Percentiles rank a stretch among this genome's conserved stretches.
Conservation (phyloP, 495 filamentous ascomycete genomes). For the Penicillium antarcticum region DNA sequence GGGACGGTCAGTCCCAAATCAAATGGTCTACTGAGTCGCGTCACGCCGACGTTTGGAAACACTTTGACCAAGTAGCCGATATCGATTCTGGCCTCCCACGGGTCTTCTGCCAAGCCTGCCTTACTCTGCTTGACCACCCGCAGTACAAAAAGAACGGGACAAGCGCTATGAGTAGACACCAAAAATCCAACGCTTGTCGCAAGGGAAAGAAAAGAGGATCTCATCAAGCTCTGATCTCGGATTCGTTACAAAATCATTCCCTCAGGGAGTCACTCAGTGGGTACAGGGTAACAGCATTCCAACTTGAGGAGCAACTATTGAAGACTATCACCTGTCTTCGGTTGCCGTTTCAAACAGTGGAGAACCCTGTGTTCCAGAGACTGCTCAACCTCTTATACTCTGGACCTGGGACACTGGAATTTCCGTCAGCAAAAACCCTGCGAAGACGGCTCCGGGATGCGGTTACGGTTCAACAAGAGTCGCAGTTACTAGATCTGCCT, state of each 20-base stretch:
- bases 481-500: not conserved
- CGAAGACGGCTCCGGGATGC: not conserved
- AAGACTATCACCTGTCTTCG: slow-evolving; percentile 6
- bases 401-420: not conserved
- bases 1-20: not conserved
- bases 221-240: not conserved
- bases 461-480: not conserved
- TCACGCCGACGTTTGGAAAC: slow-evolving; percentile 1
- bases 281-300: not conserved
- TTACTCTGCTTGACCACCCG: slow-evolving; percentile 5
- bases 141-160: slow-evolving; percentile 2
- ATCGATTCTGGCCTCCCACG: not conserved
- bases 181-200: slow-evolving; percentile 1
- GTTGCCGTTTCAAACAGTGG: slow-evolving; percentile 3
- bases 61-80: slow-evolving; percentile 6
- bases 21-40: slow-evolving; percentile 4
- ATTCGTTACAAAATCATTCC: not conserved
- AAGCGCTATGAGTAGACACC: slow-evolving; percentile 1
- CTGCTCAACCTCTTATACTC: slow-evolving; percentile 4
- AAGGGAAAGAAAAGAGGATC: not conserved
- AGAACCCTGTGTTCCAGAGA: slow-evolving; percentile 7
- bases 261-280: not conserved
- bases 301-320: slow-evolving; percentile 1
- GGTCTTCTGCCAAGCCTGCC: not conserved
- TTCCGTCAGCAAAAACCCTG: slow-evolving; percentile 2